Evolutionary conservation across 805 yeast species (phyloP), one percentile per base, ranked within the genome.

Genomic region (Saturnispora ahearnii): DNA sequence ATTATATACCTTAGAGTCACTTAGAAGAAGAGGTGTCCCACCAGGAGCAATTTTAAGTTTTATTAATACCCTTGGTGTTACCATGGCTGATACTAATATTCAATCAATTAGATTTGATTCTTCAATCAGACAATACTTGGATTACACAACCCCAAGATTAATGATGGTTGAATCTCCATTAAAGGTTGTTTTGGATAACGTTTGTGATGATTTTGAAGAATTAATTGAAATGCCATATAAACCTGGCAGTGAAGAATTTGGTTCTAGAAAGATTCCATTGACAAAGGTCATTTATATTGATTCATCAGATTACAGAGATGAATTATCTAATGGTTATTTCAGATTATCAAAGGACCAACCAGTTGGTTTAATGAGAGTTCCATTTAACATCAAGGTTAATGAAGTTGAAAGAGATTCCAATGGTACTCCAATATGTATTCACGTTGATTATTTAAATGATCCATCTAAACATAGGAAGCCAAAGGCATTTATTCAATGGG

Each of bases 401-500:
- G 74, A 81, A 47, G 76, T 81, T 50, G 87, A 82, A 55, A 80
- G 73, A 59, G 82, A 83, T 58, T 57, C 65, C 0, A 55, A 68
- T 13, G 96, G 96, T 21, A 72, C 77, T 44, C 78, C 90, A 48
- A 71, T 72, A 21, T 80, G 78, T 67, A 78, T 93, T 51, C 82
- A 83, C 58, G 96, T 85, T 46, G 78, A 82, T 59, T 93, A 91
- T 62, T 86, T 89, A 62, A 79, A 79, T 55, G 87, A 78, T 49
- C 66, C 72, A 21, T 63, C 64, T 13, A 71, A 69, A 50, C 72
- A 72, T 56, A 77, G 74, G 66, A 88, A 87, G 64, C 99, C 99
- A 62, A 93, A 91, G 78, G 90, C 99, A 9, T 93, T 74, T 64
- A 89, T 93, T 62, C 99, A 93, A 71, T 93, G 99, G 99, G 82